A percentile compares a stretch with the other conserved stretches of the same genome.
phyloP scores from a whole-genome alignment of 768 basidiomycete species.

The Albatrellus ellisii region DNA sequence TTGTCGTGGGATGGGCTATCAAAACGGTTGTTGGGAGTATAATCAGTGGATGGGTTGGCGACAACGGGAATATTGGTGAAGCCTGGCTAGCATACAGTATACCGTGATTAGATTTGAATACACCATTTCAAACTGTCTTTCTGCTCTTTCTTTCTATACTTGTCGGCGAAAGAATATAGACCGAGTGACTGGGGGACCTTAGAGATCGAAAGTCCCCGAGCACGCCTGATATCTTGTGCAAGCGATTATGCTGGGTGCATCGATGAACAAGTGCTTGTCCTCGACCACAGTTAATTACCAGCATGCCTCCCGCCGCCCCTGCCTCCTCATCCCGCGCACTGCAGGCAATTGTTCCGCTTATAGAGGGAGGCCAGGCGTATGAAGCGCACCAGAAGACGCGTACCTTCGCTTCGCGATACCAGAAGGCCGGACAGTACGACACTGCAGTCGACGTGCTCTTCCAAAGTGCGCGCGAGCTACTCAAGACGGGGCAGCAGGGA shows the following conservation, averaged over 20 bases:
- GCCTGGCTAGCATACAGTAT: slow-evolving; percentile 79
- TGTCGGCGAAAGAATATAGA: too few species aligned
- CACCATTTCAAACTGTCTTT: neutral
- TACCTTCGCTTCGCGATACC: slow-evolving; percentile 84
- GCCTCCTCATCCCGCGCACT: slow-evolving; percentile 50
- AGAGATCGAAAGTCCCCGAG: too few species aligned
- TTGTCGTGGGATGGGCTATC: slow-evolving; percentile 57
- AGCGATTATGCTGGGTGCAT: too few species aligned
- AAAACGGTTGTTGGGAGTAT: slow-evolving; percentile 52
- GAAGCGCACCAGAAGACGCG: slow-evolving; percentile 96
- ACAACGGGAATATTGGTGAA: slow-evolving; percentile 40
- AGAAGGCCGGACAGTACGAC: slow-evolving; percentile 68
- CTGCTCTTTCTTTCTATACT: too few species aligned
- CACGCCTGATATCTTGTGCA: too few species aligned
- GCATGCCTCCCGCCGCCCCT: neutral
- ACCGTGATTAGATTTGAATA: slow-evolving; percentile 25
- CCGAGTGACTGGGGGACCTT: too few species aligned
- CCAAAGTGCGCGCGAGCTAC: slow-evolving; percentile 73
- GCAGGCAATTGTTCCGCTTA: slow-evolving; percentile 62
- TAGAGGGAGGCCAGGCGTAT: slow-evolving; percentile 61
- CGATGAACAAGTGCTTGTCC: too few species aligned
- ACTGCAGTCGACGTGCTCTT: slow-evolving; percentile 91
- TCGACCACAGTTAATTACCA: too few species aligned
- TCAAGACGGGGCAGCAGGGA: slow-evolving; percentile 81
- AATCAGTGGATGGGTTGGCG: slow-evolving; percentile 59